Evolutionary conservation across 2,329 filamentous ascomycete species (phyloP).

Genomic region (Dothiorella sarmentorum): DNA sequence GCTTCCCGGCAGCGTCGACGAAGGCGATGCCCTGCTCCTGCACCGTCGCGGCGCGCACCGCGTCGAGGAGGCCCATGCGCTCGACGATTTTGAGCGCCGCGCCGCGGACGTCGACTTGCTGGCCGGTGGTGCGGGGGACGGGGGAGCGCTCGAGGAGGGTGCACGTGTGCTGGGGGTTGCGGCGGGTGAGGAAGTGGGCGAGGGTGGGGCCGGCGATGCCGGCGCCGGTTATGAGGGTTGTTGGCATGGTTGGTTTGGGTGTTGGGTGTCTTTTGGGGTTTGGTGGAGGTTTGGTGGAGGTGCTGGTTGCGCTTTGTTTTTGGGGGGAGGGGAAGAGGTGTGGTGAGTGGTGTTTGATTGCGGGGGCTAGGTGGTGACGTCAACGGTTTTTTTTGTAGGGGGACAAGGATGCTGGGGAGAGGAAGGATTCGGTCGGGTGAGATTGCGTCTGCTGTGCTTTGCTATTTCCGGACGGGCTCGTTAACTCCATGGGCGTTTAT

Average conservation of each 20-base stretch:
- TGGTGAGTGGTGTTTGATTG: too few species aligned
- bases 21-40: slow-evolving; percentile 42
- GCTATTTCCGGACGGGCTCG: too few species aligned
- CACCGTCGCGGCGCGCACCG: slow-evolving; percentile 35
- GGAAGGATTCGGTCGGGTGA: too few species aligned
- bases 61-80: slow-evolving; percentile 38
- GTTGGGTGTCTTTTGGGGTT: neutral
- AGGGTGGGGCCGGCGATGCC: slow-evolving; percentile 40
- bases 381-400: neutral
- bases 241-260: neutral
- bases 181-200: slow-evolving; percentile 33
- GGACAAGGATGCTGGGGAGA: too few species aligned
- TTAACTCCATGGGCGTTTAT: too few species aligned
- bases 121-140: slow-evolving; percentile 39
- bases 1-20: slow-evolving; percentile 29
- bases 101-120: slow-evolving; percentile 46
- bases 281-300: neutral
- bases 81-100: slow-evolving; percentile 41
- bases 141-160: slow-evolving; percentile 46
- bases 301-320: too few species aligned
- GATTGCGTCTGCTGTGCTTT: too few species aligned
- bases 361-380: neutral
- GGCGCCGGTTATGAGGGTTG: slow-evolving; percentile 36
- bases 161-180: slow-evolving; percentile 34
- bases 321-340: too few species aligned